Percentiles rank a stretch among this genome's conserved stretches.
phyloP scores from a whole-genome alignment of 1,139 yeast species.

The Protomyces lactucae-debilis region DNA sequence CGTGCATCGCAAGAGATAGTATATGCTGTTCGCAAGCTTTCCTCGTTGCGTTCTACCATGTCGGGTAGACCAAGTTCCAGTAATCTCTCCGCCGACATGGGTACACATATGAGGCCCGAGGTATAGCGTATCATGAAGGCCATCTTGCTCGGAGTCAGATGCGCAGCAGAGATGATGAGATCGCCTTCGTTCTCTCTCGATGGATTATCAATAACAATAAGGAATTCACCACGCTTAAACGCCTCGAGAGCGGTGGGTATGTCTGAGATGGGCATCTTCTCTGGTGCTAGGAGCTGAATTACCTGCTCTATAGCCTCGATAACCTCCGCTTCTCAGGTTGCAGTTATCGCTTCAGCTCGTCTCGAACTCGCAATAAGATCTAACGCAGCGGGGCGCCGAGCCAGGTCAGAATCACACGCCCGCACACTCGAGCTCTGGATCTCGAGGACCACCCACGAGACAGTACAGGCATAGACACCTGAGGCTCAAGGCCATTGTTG shows the following conservation, averaged over 20 bases:
- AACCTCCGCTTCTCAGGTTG: no score
- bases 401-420: no score
- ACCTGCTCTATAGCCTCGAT: no score
- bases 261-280: slow-evolving; percentile 8
- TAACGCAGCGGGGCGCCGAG: no score
- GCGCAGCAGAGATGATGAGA: slow-evolving; percentile 83
- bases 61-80: slow-evolving; percentile 73
- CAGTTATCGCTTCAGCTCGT: no score
- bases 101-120: slow-evolving; percentile 85
- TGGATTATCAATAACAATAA: slow-evolving; percentile 94
- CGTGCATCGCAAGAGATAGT: slow-evolving; percentile 83
- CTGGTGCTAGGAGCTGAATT: not conserved
- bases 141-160: slow-evolving; percentile 77
- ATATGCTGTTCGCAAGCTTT: slow-evolving; percentile 95
- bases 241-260: slow-evolving; percentile 9
- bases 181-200: slow-evolving; percentile 97
- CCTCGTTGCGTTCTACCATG: slow-evolving; percentile 63
- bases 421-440: no score
- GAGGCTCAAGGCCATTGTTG: no score
- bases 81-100: slow-evolving; percentile 71
- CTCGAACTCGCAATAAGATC: no score
- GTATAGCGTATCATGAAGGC: slow-evolving; percentile 83
- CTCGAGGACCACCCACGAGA: no score
- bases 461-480: no score
- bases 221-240: slow-evolving; percentile 64